Percentiles rank a stretch among this genome's conserved stretches.
phyloP scores from a whole-genome alignment of 225 moss, liverwort and hornwort genomes.

The Bryum argenteum region DNA sequence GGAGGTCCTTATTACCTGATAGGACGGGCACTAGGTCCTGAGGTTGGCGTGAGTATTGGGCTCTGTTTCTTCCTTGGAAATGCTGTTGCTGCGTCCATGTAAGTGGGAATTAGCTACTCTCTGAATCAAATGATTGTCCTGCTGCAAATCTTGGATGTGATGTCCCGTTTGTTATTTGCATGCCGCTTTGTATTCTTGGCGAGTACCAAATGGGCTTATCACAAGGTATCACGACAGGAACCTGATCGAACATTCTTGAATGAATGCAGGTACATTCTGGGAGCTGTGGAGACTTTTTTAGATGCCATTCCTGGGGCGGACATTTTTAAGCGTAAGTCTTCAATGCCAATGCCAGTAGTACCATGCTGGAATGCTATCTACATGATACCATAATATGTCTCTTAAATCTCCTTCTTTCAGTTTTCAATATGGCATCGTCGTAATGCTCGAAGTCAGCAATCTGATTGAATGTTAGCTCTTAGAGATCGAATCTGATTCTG shows the following conservation, averaged over 20 bases:
- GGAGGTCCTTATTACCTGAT: conserved; percentile 97
- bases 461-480: neutral
- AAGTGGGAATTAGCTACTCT: conserved; percentile 39
- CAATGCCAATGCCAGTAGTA: conserved; percentile 9
- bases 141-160: conserved; percentile 22
- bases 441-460: neutral
- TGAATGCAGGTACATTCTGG: conserved; percentile 75
- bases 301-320: conserved; percentile 93
- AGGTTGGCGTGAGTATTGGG: conserved; percentile 98
- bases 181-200: conserved; percentile 12
- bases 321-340: conserved; percentile 78
- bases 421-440: neutral
- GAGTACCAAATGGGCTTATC: neutral
- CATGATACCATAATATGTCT: too few relatives aligned
- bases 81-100: conserved; percentile 93
- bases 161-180: conserved; percentile 9
- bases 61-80: conserved; percentile 98
- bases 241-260: conserved; percentile 25
- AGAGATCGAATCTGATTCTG: conserved; percentile 8
- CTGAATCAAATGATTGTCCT: conserved; percentile 3
- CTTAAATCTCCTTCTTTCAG: too few relatives aligned
- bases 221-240: conserved; percentile 6
- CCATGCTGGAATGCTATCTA: too few relatives aligned
- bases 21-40: conserved; percentile 96
- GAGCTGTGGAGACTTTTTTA: conserved; percentile 95